A percentile compares a stretch with the other conserved stretches of the same genome.
phyloP scores from a whole-genome alignment of 2,329 filamentous ascomycete species.

The Clarireedia paspali region DNA sequence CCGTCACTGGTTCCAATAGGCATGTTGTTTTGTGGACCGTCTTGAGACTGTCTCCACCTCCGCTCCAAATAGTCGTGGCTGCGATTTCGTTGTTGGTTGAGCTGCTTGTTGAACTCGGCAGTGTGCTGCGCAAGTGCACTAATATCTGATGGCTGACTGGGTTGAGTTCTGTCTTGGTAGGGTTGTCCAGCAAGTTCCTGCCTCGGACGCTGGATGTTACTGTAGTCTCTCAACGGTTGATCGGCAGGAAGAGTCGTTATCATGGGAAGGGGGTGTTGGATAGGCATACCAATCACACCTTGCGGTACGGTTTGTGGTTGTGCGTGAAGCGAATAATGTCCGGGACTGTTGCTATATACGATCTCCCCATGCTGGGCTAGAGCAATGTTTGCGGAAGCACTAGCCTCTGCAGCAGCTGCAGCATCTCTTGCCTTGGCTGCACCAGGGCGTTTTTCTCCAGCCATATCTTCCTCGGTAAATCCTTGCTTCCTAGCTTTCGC shows the following conservation, averaged over 20 bases:
- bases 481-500: conserved; percentile 94
- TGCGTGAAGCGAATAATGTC: conserved; percentile 53
- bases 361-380: conserved; percentile 74
- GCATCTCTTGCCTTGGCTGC: conserved; percentile 83
- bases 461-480: conserved; percentile 93
- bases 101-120: conserved; percentile 80
- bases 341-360: conserved; percentile 71
- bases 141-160: conserved; percentile 69
- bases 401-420: conserved; percentile 57
- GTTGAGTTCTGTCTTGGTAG: conserved; percentile 80
- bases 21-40: conserved; percentile 52
- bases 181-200: conserved; percentile 83
- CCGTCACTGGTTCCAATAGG: conserved; percentile 33
- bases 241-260: conserved; percentile 78
- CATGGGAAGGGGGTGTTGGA: conserved; percentile 68
- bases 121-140: conserved; percentile 81
- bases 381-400: conserved; percentile 46
- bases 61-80: conserved; percentile 73
- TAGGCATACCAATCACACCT: conserved; percentile 60
- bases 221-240: conserved; percentile 73
- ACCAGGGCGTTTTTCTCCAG: conserved; percentile 91
- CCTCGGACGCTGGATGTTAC: conserved; percentile 72
- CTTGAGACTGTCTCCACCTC: conserved; percentile 77
- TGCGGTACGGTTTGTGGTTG: conserved; percentile 64
- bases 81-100: conserved; percentile 73